Conservation (phyloP, 1,284 basidiomycete species). For the Fomes fomentarius region DNA sequence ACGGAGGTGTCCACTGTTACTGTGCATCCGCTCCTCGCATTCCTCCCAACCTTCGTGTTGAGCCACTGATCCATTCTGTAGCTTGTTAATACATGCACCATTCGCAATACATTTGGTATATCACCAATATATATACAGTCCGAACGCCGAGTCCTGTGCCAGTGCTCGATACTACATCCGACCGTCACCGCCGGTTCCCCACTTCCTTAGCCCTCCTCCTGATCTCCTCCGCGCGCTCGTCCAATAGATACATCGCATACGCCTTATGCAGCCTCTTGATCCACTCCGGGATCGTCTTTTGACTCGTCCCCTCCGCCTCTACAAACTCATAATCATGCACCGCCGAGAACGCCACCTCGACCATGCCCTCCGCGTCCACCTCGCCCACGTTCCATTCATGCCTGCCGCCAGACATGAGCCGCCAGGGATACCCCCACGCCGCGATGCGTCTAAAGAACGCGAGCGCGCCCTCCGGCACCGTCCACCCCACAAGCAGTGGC, state of each 20-base stretch:
- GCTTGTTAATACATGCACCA: too few relatives aligned
- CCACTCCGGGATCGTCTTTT: conserved; percentile 24
- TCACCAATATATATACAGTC: too few relatives aligned
- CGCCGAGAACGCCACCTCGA: conserved; percentile 16
- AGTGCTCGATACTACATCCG: too few relatives aligned
- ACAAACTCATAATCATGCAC: conserved; percentile 21
- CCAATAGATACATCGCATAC: conserved; percentile 21
- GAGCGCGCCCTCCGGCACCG: conserved; percentile 1
- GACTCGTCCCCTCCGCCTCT: conserved; percentile 12
- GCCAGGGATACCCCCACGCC: conserved; percentile 20
- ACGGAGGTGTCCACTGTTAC: too few relatives aligned
- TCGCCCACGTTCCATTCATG: conserved; percentile 16
- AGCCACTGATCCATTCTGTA: too few relatives aligned
- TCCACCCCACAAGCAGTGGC: conserved; percentile 16
- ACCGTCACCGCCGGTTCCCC: too few relatives aligned
- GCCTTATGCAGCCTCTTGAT: conserved; percentile 11
- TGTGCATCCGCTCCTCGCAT: too few relatives aligned
- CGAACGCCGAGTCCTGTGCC: too few relatives aligned
- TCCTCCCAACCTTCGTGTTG: too few relatives aligned
- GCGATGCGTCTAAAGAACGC: conserved; percentile 19
- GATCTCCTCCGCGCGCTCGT: conserved; percentile 15
- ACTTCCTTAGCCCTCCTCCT: neutral
- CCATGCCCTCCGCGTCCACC: conserved; percentile 14
- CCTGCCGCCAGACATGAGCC: conserved; percentile 22
- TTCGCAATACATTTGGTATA: too few relatives aligned